phyloP scores from a whole-genome alignment of 2,329 filamentous ascomycete genomes.

The Ambrosiella xylebori region DNA sequence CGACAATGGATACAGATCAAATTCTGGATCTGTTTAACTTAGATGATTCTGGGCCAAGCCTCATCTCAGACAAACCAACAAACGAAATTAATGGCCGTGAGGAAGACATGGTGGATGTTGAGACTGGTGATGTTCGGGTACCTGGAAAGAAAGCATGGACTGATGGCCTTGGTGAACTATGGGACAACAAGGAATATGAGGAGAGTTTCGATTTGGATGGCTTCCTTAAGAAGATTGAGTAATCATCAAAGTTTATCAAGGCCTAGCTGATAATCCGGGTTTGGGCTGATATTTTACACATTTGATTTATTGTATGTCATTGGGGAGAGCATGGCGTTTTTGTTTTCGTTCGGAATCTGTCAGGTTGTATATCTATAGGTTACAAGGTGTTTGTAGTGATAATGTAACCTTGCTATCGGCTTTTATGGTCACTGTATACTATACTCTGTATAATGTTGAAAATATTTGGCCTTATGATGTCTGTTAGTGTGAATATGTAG shows the following conservation, averaged over 20 bases:
- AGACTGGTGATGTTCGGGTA: conserved; percentile 83
- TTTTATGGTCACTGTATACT: too few species aligned
- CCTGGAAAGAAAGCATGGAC: conserved; percentile 94
- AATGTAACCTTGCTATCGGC: too few species aligned
- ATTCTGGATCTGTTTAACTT: conserved; percentile 93
- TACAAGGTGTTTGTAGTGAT: too few species aligned
- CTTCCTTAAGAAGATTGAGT: conserved; percentile 86
- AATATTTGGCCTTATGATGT: too few species aligned
- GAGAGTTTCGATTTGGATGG: conserved; percentile 94
- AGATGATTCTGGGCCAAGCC: conserved; percentile 54
- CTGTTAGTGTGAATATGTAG: too few species aligned
- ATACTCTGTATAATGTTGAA: too few species aligned
- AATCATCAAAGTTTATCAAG: conserved; percentile 10
- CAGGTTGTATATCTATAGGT: neutral
- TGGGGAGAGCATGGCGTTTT: conserved; percentile 7
- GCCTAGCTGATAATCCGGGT: neutral
- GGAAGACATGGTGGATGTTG: conserved; percentile 82
- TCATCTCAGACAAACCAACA: conserved; percentile 35
- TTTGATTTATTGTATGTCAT: conserved; percentile 5
- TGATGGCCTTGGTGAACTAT: conserved; percentile 86
- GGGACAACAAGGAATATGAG: conserved; percentile 95
- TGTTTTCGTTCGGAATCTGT: conserved; percentile 1
- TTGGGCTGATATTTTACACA: neutral
- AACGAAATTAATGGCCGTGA: conserved; percentile 44
- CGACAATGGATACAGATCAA: conserved; percentile 95